Conservation (phyloP, 129 eudicot genomes). For the Helianthus tuberosus region DNA sequence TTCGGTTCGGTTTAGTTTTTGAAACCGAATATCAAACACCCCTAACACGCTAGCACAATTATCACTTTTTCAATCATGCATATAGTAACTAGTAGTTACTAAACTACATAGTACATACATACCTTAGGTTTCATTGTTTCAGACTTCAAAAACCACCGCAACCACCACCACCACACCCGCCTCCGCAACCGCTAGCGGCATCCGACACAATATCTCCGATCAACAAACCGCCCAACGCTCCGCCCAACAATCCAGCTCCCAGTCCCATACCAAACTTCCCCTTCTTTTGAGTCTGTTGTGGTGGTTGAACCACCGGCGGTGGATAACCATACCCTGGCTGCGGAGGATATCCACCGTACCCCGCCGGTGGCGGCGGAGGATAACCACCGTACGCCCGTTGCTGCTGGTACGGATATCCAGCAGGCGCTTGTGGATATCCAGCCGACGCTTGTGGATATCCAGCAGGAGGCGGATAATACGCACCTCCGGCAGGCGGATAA, state of each 20-base stretch:
- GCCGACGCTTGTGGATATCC: conserved; percentile 38
- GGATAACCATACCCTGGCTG: conserved; percentile 50
- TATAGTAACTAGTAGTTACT: neutral
- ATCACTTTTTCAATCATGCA: too few relatives aligned
- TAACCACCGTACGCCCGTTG: conserved; percentile 45
- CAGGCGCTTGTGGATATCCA: conserved; percentile 36
- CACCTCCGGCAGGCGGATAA: conserved; percentile 21
- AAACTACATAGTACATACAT: neutral
- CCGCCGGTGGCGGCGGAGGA: conserved; percentile 30
- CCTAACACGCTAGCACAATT: too few relatives aligned
- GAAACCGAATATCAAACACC: too few relatives aligned
- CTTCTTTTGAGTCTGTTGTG: conserved; percentile 55
- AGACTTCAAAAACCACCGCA: conserved; percentile 43
- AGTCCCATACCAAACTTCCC: conserved; percentile 62
- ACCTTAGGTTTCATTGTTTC: conserved; percentile 3
- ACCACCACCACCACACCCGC: conserved; percentile 42
- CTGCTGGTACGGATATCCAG: conserved; percentile 16
- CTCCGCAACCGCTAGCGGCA: conserved; percentile 43
- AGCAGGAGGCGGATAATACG: conserved; percentile 35
- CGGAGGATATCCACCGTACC: conserved; percentile 46
- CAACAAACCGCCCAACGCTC: conserved; percentile 71
- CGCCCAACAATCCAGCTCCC: conserved; percentile 79
- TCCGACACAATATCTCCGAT: conserved; percentile 66
- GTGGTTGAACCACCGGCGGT: conserved; percentile 46
- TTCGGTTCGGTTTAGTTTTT: neutral